phyloP scores from a whole-genome alignment of 306 rosid species.

The Vicia sativa region DNA sequence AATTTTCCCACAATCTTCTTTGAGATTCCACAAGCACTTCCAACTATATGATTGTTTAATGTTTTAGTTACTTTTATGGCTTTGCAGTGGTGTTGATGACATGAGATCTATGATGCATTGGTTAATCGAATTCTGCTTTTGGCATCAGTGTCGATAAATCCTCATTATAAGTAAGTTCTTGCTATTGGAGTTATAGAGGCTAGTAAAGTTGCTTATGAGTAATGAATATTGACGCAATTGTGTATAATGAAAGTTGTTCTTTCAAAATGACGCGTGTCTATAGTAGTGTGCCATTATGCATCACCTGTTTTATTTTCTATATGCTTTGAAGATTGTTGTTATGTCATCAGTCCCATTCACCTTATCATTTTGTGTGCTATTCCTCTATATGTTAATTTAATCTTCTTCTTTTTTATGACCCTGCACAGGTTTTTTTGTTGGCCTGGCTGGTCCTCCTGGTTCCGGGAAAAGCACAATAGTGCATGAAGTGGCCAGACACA shows the following conservation, averaged over 20 bases:
- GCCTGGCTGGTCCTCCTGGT: constrained; percentile 97
- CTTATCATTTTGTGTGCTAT: constrained; percentile 20
- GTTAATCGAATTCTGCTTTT: constrained; percentile 63
- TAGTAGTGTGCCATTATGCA: not conserved
- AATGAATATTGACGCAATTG: constrained; percentile 16
- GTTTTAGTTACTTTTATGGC: constrained; percentile 17
- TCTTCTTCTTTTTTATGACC: constrained; percentile 11
- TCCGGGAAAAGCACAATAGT: constrained; percentile 90
- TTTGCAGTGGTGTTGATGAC: constrained; percentile 59
- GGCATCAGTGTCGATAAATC: constrained; percentile 50
- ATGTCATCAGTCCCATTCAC: not conserved
- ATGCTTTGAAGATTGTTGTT: constrained; percentile 11
- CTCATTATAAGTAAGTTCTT: constrained; percentile 61
- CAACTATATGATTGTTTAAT: constrained; percentile 6
- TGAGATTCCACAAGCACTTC: too few relatives aligned
- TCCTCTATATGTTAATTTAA: constrained; percentile 33
- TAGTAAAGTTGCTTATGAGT: constrained; percentile 24
- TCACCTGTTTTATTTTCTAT: constrained; percentile 3
- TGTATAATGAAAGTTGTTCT: constrained; percentile 16
- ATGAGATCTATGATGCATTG: constrained; percentile 74
- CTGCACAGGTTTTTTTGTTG: constrained; percentile 64
- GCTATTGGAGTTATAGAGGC: constrained; percentile 29
- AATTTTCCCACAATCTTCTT: not conserved
- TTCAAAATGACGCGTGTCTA: constrained; percentile 13
- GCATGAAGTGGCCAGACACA: constrained; percentile 64